These are phyloP conservation scores for Pseudogymnoascus sp. DNA, from an alignment of 2,329 filamentous ascomycete genomes.

Conservation along the genomic window DNA sequence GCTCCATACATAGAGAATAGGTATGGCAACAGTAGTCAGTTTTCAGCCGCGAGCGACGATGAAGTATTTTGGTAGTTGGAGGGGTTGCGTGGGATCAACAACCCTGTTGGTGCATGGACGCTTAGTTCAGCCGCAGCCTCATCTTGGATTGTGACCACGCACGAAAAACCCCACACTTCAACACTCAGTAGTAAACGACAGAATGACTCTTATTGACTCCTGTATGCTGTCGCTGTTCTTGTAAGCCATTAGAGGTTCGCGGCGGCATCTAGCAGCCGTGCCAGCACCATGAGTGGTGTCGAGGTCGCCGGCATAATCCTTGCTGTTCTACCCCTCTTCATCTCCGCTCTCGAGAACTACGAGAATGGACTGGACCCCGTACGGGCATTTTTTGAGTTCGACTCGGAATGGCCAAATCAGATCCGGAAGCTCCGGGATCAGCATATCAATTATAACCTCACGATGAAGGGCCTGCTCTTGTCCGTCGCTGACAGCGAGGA, in stretches of 20 bases:
- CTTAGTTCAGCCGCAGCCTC: conserved; percentile 7
- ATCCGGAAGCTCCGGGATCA: conserved; percentile 1
- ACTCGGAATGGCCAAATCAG: not conserved
- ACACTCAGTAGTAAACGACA: not conserved
- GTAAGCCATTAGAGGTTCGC: not conserved
- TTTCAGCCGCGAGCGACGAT: not conserved
- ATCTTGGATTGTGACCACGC: not conserved
- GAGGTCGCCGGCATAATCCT: conserved; percentile 3
- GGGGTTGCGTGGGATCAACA: not conserved
- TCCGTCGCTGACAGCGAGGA: not conserved
- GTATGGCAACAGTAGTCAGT: not conserved
- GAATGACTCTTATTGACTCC: not conserved
- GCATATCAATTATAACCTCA: not conserved
- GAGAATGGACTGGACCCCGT: not conserved
- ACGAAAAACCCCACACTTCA: not conserved
- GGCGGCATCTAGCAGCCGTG: not conserved
- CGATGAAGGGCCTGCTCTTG: not conserved
- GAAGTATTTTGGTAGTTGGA: not conserved
- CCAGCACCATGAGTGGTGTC: conserved; percentile 4
- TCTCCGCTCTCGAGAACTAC: conserved; percentile 8
- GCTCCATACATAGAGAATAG: not conserved
- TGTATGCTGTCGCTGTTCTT: not conserved
- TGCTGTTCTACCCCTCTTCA: conserved; percentile 8
- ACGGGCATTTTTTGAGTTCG: not conserved
- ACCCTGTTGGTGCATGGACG: not conserved